Base-by-base conservation (phyloP, 768 basidiomycete species). In the Tylopilus balloui region DNA sequence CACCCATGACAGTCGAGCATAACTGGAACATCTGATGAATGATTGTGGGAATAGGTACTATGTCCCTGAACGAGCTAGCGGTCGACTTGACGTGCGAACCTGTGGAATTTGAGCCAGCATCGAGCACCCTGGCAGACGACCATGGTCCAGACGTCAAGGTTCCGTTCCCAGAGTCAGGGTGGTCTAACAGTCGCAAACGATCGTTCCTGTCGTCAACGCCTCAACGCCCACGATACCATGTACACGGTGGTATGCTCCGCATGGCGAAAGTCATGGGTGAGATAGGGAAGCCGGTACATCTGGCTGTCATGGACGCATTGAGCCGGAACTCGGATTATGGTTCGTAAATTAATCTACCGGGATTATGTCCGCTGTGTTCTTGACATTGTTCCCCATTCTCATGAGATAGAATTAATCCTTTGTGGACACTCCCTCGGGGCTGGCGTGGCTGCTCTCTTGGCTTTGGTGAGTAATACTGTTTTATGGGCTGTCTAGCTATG, bases 381-480 rank as follows among this genome's bases (percentile, higher is more conserved):
- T 45, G 34, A 52, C 38, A 8, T 41, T 43, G 8, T 31, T 38
- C 27, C 31, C 51, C 13, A 12, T 34, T 29, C 31, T 52, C 13
- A 12, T 34, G 46, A 31, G 37, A 8, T 55, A 85, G 83, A 86
- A 50, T 71, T 92, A 21, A 78, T 90, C 12, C 68, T 92, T 34
- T 87, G 84, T 56, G 90, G 90, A 24, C 90, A 92, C 61, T 88
- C 86, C 65, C 77, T 92, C 3, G 90, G 90, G 15, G 88, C 88
- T 20, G 90, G 88, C 2, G 86, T 92, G 3, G 88, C 86, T 31
- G 78, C 79, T 3, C 71, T 92, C 23, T 71, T 91, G 35, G 88
- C 83, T 37, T 68, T 92, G 69, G 86, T 86, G 56, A 63, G 80
- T 66, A 27, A 39, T 8, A 15, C n/a, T 35, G 6, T 21, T 45